phyloP scores from a whole-genome alignment of 495 filamentous ascomycete species.

The Xylaria cubensis region DNA sequence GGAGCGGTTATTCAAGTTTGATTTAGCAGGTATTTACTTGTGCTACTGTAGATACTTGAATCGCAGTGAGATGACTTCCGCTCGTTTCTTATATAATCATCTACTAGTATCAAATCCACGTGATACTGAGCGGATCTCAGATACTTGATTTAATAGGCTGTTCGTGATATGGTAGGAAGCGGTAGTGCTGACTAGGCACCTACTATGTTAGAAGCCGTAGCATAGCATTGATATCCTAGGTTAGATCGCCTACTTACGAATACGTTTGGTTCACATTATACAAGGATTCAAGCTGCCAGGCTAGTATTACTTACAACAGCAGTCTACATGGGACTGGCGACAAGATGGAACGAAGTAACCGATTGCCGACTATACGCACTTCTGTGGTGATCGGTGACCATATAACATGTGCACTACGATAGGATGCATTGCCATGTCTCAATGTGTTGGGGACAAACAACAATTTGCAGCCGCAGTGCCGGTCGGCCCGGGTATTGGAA shows the following conservation, averaged over 20 bases:
- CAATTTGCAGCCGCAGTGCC: slow-evolving; percentile 11
- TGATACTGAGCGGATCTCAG: neutral
- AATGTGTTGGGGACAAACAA: neutral
- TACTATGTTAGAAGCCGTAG: neutral
- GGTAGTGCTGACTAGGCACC: slow-evolving; percentile 3
- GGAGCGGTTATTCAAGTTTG: neutral
- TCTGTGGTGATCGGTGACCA: neutral
- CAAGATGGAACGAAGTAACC: neutral
- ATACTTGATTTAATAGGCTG: slow-evolving; percentile 3
- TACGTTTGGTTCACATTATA: neutral
- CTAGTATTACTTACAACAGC: neutral
- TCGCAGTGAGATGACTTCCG: neutral
- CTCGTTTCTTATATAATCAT: neutral
- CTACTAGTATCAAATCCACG: slow-evolving; percentile 2
- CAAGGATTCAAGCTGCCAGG: neutral
- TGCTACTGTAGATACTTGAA: neutral
- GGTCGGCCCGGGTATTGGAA: slow-evolving; percentile 11
- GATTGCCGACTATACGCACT: neutral
- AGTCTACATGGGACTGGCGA: neutral
- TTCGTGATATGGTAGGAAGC: neutral
- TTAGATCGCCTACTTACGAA: neutral
- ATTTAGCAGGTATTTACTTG: neutral
- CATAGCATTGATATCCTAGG: neutral
- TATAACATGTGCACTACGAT: neutral
- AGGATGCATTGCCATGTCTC: neutral